Conservation (phyloP, 2,329 filamentous ascomycete species). For the Hortaea sp. region DNA sequence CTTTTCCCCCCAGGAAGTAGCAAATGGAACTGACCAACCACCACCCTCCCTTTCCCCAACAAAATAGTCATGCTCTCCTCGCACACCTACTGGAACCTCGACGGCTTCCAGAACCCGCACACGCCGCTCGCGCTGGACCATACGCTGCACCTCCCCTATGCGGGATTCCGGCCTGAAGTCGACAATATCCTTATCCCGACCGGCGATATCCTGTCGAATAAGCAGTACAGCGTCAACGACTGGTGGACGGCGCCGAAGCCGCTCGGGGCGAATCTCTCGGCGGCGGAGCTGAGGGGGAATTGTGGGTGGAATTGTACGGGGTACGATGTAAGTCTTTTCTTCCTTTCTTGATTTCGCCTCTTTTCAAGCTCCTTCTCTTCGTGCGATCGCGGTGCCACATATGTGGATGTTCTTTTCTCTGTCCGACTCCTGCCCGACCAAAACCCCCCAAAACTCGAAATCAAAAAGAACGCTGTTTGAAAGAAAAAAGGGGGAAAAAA, state of each 20-base stretch:
- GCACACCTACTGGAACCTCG: slow-evolving; percentile 71
- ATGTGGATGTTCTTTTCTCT: too few species aligned
- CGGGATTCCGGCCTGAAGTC: slow-evolving; percentile 56
- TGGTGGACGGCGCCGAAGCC: slow-evolving; percentile 77
- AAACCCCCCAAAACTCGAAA: too few species aligned
- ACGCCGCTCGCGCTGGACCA: slow-evolving; percentile 58
- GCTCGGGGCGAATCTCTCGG: slow-evolving; percentile 58
- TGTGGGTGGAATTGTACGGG: slow-evolving; percentile 77
- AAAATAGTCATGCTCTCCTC: slow-evolving; percentile 34
- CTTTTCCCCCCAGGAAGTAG: too few species aligned
- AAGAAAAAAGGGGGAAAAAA: too few species aligned
- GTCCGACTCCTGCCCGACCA: too few species aligned
- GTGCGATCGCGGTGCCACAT: too few species aligned
- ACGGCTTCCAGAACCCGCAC: slow-evolving; percentile 65
- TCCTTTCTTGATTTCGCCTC: too few species aligned
- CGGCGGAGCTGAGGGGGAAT: slow-evolving; percentile 55
- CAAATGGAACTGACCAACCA: too few species aligned
- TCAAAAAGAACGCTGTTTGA: too few species aligned
- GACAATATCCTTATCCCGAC: slow-evolving; percentile 45
- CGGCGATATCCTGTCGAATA: slow-evolving; percentile 57
- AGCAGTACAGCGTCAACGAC: slow-evolving; percentile 59
- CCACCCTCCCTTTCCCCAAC: too few species aligned
- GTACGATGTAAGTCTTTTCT: slow-evolving; percentile 58
- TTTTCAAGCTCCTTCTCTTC: too few species aligned
- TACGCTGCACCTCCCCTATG: slow-evolving; percentile 61